Base-by-base conservation (phyloP, 179 eudicot species). In the Spergularia azorica region DNA sequence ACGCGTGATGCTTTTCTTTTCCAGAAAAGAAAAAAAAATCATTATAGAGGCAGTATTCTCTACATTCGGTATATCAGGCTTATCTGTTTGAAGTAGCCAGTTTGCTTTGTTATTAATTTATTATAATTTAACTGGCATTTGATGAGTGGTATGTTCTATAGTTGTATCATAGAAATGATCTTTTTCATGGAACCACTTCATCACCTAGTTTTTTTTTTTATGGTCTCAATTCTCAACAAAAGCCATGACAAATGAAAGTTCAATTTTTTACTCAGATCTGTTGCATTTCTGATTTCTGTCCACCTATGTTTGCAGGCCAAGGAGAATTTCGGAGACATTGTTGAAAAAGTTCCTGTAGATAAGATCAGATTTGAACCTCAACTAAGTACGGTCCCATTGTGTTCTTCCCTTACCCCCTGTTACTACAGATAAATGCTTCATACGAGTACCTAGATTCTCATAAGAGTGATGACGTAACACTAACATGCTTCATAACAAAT, bases 321-420 rank as follows among this genome's bases (percentile, higher is more conserved):
- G 80, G 96, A 75, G 67, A 84, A 86, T 60, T 84, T 91, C 26
- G 87, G 80, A 67, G 81, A 84, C 46, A 51, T 80, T 65, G 82
- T 89, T 72, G 86, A 83, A 64, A 83, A 56, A 63, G 75, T 92
- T 78, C 67, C 81, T 72, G 36, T 92, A 13, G 84, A 87, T 80
- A 92, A 89, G 88, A 76, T 70, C 76, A 78, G 16, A 62, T 89
- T 91, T 82, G 87, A 84, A 43, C 89, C 90, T 74, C 96, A 79
- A 43, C 96, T 92, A 80, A 86, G 92, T 83, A 69, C 60, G 70
- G 70, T 77, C 55, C 62, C 65, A 18, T 41, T 14, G 71, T 61
- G 54, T 16, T 54, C 54, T 64, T 26, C 63, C 32, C 32, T 21
- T 9, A 8, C 56, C 39, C 5, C 12, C 10, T 21, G 46, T 12